phyloP scores from a whole-genome alignment of 768 basidiomycete species.

The Tulasnella sp. region DNA sequence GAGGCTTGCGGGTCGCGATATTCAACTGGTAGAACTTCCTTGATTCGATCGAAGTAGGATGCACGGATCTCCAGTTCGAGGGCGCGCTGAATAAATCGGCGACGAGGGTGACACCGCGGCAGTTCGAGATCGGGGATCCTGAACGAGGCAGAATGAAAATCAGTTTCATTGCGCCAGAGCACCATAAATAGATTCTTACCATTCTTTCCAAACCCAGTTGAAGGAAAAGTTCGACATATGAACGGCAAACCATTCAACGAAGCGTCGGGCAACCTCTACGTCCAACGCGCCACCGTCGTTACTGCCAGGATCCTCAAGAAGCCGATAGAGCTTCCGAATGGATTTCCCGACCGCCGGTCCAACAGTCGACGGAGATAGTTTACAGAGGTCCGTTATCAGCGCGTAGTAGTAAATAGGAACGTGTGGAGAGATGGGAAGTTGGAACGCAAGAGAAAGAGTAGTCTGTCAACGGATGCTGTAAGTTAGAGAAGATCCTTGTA shows the following conservation, averaged over 20 bases:
- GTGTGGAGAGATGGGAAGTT: slow-evolving; percentile 65
- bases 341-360: slow-evolving; percentile 96
- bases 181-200: slow-evolving; percentile 39
- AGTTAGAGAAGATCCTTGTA: slow-evolving; percentile 3
- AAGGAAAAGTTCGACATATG: slow-evolving; percentile 99
- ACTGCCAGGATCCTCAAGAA: slow-evolving; percentile 77
- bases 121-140: slow-evolving; percentile 82
- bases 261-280: slow-evolving; percentile 65
- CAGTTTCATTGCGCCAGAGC: neutral
- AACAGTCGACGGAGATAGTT: slow-evolving; percentile 81
- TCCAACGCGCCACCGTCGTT: slow-evolving; percentile 83
- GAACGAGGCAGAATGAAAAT: neutral
- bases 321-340: slow-evolving; percentile 71
- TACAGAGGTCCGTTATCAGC: slow-evolving; percentile 87
- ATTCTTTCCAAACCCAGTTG: slow-evolving; percentile 99
- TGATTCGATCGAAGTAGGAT: slow-evolving; percentile 86
- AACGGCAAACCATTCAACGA: slow-evolving; percentile 89
- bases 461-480: slow-evolving; percentile 37
- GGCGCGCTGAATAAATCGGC: slow-evolving; percentile 76
- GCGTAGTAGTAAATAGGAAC: slow-evolving; percentile 78
- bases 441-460: slow-evolving; percentile 58
- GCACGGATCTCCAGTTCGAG: slow-evolving; percentile 84
- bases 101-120: slow-evolving; percentile 67
- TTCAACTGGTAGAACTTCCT: slow-evolving; percentile 72
- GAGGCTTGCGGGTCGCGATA: slow-evolving; percentile 58